Evolutionary conservation across 108 stramenopile species (phyloP).

Genomic region (Skeletonema marinoi): DNA sequence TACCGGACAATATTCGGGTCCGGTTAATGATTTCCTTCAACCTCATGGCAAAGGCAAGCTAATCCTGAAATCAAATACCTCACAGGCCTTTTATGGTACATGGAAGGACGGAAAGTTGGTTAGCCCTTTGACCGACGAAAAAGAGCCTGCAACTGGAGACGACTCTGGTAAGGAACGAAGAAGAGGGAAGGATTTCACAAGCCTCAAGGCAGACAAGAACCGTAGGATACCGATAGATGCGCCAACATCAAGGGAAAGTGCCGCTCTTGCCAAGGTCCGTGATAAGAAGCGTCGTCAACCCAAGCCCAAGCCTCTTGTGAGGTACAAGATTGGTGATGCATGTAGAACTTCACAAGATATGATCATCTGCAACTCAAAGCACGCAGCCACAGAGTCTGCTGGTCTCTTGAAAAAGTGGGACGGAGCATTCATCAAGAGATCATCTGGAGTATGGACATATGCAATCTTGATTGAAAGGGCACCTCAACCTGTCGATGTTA

Average conservation of each 20-base stretch:
- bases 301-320: background rate
- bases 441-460: slow-evolving; percentile 22
- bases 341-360: slow-evolving; percentile 13
- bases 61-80: background rate
- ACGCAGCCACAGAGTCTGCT: slow-evolving; percentile 13
- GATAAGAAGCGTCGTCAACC: background rate
- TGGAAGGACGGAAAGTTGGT: slow-evolving; percentile 1
- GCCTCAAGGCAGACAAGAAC: too few species aligned
- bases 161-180: background rate
- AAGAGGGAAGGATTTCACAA: too few species aligned
- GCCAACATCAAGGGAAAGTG: background rate
- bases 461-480: slow-evolving; percentile 18
- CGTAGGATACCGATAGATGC: too few species aligned
- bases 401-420: slow-evolving; percentile 4
- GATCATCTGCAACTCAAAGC: slow-evolving; percentile 9
- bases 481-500: slow-evolving; percentile 12
- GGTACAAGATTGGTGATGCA: slow-evolving; percentile 7
- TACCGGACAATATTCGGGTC: slow-evolving; percentile 8
- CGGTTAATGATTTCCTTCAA: background rate
- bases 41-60: slow-evolving; percentile 16
- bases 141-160: background rate
- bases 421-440: slow-evolving; percentile 19
- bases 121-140: background rate
- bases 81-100: background rate
- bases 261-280: background rate